Evolutionary conservation across 176 grass and related monocot species (phyloP).

Genomic region (Puya raimondii): DNA sequence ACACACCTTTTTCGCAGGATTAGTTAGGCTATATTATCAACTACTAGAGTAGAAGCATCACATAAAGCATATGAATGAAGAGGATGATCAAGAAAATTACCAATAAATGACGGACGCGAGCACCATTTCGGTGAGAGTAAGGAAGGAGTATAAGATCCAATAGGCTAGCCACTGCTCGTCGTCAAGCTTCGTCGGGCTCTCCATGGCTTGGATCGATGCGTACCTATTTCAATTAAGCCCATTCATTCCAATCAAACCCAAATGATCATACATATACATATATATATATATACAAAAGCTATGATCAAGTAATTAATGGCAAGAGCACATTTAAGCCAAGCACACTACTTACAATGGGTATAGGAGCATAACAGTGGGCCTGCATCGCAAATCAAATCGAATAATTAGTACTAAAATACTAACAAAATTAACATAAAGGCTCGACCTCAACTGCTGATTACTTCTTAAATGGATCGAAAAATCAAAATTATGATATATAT

Average conservation of each 20-base stretch:
- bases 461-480: no score
- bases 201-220: conserved; percentile 79
- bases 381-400: conserved; percentile 14
- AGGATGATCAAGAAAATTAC: conserved; percentile 14
- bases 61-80: no score
- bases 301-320: background rate
- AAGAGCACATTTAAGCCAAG: background rate
- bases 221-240: conserved; percentile 21
- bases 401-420: background rate
- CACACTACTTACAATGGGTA: conserved; percentile 65
- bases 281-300: background rate
- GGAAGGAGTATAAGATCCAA: conserved; percentile 92
- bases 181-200: conserved; percentile 64
- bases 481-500: no score
- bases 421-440: background rate
- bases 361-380: conserved; percentile 63
- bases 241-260: background rate
- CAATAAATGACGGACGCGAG: conserved; percentile 74
- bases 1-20: no score
- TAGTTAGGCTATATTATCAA: no score
- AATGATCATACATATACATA: background rate
- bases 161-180: conserved; percentile 94
- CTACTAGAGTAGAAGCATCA: no score
- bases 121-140: conserved; percentile 82
- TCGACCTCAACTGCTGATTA: no score